Evolutionary conservation across 768 basidiomycete genomes (phyloP), one percentile per base, ranked within the genome.

Genomic region (Rickenella mellea): DNA sequence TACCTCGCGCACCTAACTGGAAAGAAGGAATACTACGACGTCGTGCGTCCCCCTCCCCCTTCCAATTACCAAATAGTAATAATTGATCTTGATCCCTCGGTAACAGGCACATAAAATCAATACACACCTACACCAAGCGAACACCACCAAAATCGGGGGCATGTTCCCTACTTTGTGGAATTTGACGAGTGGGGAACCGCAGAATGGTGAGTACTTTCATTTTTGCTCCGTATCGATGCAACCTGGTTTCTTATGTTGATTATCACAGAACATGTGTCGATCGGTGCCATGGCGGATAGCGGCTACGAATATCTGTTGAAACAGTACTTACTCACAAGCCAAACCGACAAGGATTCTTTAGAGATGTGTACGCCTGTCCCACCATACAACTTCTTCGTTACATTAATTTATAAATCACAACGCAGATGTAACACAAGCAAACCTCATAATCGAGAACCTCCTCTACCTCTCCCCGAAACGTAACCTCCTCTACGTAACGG

Each of bases 1-100:
- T 91, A 91, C 50, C 71, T 93, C 2, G 83, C 84, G 1, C 80
- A 84, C 48, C 57, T 80, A 8, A 90, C 87, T 1, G 83, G 83
- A 2, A 80, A 83, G 47, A 69, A 72, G 40, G 68, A 67, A 27
- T 78, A 81, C 51, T 71, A 68, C 46, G 69, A 76, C 41, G 69
- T 68, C 40, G 25, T 2, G 11, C 24, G 12, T 48, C 27, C 10
- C 22, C 48, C 25, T 11, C 22, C 19, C 5, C 42, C 12, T 27
- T 11, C n/a, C 40, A 5, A 32, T 15, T 6, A 15, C 1, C 28
- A 25, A 19, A 19, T 1, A 22, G 11, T 28, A 20, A 12, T 5
- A 20, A 24, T 25, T 29, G 8, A 40, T 15, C 20, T 41, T 30
- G n/a, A 10, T 19, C 24, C 24, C 4, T 39, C 20, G 21, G 5